Conservation (phyloP, 148 eudicot genomes). For the Talinum fruticosum region DNA sequence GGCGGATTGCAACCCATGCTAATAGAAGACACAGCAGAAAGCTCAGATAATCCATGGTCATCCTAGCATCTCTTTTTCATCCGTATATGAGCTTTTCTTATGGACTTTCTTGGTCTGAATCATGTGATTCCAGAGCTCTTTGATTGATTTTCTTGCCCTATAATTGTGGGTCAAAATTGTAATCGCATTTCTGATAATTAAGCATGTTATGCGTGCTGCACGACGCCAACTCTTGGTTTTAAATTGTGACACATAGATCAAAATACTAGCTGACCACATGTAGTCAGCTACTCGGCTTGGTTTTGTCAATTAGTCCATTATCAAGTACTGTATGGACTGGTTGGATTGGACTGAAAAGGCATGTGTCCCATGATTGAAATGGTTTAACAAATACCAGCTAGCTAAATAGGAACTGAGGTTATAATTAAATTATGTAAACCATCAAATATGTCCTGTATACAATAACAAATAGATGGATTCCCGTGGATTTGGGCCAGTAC, state of each 20-base stretch:
- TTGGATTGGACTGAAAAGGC: background rate
- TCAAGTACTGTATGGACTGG: background rate
- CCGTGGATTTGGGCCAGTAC: background rate
- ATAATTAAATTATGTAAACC: background rate
- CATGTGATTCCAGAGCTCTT: background rate
- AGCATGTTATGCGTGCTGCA: background rate
- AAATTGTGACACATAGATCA: background rate
- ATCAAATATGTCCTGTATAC: background rate
- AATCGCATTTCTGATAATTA: background rate
- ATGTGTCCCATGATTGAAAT: background rate
- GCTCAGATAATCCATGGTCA: slow-evolving; percentile 25
- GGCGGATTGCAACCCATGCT: slow-evolving; percentile 20
- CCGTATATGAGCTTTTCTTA: background rate
- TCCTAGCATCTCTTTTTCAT: background rate
- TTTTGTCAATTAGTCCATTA: background rate
- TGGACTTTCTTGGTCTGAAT: background rate
- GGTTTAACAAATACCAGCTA: background rate
- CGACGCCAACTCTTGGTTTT: background rate
- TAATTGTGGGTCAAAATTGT: background rate
- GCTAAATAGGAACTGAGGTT: background rate
- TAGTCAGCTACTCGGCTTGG: background rate
- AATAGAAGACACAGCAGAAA: slow-evolving; percentile 20
- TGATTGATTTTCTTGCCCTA: background rate
- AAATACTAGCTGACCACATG: background rate
- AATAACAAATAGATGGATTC: background rate